These are phyloP conservation scores for Fonsecaea multimorphosa DNA, from an alignment of 2,329 filamentous ascomycete genomes.

Conservation along the genomic window DNA sequence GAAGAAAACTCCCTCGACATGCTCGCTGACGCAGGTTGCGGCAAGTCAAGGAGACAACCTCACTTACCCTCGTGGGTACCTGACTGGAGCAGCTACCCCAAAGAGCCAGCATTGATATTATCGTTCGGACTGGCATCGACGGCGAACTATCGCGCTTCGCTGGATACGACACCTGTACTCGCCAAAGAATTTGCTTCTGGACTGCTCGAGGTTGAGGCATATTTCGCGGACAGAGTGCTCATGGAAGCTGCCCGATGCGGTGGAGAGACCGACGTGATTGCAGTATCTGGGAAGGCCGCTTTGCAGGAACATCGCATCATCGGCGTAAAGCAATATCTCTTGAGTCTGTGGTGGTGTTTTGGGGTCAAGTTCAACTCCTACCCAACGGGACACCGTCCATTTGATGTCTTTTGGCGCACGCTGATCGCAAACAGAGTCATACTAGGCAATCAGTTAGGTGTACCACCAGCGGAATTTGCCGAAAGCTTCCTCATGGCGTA, in stretches of 20 bases:
- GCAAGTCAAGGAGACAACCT: conserved; percentile 1
- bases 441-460: not conserved
- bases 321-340: not conserved
- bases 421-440: not conserved
- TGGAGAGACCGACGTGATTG: not conserved
- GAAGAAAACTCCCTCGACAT: not conserved
- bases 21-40: not conserved
- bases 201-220: conserved; percentile 1
- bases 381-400: not conserved
- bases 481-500: conserved; percentile 4
- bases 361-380: not conserved
- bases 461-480: not conserved
- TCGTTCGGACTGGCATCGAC: not conserved
- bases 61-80: not conserved
- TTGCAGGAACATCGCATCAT: not conserved
- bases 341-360: conserved; percentile 2
- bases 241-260: not conserved
- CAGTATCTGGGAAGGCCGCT: not conserved
- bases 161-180: not conserved
- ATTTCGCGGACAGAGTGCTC: not conserved
- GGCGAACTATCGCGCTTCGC: not conserved
- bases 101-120: not conserved
- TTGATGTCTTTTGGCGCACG: not conserved
- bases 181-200: not conserved
- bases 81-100: not conserved